Base-by-base conservation (phyloP, 179 eudicot species). In the Patellifolia procumbens region DNA sequence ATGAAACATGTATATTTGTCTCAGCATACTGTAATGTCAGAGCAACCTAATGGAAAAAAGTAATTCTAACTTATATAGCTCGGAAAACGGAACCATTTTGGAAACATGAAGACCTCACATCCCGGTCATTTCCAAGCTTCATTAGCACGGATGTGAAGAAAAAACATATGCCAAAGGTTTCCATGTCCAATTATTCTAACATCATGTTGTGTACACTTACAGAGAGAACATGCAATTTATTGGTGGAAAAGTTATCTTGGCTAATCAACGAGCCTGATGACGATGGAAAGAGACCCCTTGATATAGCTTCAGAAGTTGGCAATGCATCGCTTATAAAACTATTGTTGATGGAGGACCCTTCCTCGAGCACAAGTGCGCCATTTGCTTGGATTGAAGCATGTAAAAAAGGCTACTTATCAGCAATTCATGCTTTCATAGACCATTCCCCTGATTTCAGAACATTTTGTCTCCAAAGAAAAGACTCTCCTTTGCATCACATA, bases 321-420 rank as follows among this genome's bases (percentile, higher is more conserved):
- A 53, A 69, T 1, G 28, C 74, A 34, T 67, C 70, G 78, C 82
- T 74, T 56, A 63, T 79, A 20, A 22, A 61, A 74, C 13, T 22
- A 26, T 31, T 79, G 31, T 58, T 74, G 15, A 37, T 5, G 59
- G 3, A 24, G 26, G 71, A 69, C 8, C 74, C 55, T 37, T 46
- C 53, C 1, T 24, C 56, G 17, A 59, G 74, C 11, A 35, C n/a
- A 10, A 46, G 4, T 20, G 49, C 68, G 26, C 82, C 78, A 1
- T 15, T 6, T 43, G 69, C 82, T 32, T 79, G 78, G 82, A 29
- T 70, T 1, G 74, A 60, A 39, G 74, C 75, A 22, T 79, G 82
- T 8, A 26, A 60, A n/a, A 74, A 34, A 2, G 53, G 78, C 8
- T 70, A 79, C 34, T 26, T 59, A 12, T 29, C 22, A 7, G 66